Base-by-base conservation (phyloP, 2,329 filamentous ascomycete genomes). In the Colletotrichum karsti region DNA sequence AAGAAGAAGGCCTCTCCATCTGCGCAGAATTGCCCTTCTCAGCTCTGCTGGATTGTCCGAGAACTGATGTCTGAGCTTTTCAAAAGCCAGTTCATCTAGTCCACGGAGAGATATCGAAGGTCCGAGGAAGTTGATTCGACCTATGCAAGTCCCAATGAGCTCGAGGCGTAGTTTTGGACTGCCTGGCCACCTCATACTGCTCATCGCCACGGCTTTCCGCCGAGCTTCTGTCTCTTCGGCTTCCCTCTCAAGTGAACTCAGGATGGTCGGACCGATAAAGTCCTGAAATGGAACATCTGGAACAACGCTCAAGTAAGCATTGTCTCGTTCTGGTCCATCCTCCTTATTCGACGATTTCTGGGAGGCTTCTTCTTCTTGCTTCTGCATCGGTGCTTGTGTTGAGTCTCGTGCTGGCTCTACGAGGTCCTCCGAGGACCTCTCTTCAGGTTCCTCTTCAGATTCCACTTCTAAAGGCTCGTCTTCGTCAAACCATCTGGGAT, bases 191-290 rank as follows among this genome's bases (percentile, higher is more conserved):
- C 10, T 46, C 42, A 46, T 46, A 13, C 20, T 46, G 0, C 24
- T 22, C 15, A 0, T 46, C 1, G 42, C 0, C 0, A 46, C 6
- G 7, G 20, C 0, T 0, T 22, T 46, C 12, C 42, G 42, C 0
- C 0, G 7, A 7, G 0, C 3, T 46, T 24, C 6, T 5, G 20
- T 22, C 8, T 46, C 18, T 22, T 1, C 20, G 13, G 18, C 24
- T 9, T 46, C 42, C 2, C 8, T 22, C 0, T 46, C 20, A 0
- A 46, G 42, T 7, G 12, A 46, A 9, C 42, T 46, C 24, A 46
- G 0, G 8, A 46, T 4, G 0, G 20, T 46, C 12, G 42, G 42
- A 0, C 20, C 42, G 24, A 46, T 46, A 22, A 46, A 46, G 10
- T 22, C 42, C 15, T 10, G 24, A 0, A 24, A 24, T 0, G 42